Conservation (phyloP, 1,284 basidiomycete genomes). For the Ganoderma leucocontextum region DNA sequence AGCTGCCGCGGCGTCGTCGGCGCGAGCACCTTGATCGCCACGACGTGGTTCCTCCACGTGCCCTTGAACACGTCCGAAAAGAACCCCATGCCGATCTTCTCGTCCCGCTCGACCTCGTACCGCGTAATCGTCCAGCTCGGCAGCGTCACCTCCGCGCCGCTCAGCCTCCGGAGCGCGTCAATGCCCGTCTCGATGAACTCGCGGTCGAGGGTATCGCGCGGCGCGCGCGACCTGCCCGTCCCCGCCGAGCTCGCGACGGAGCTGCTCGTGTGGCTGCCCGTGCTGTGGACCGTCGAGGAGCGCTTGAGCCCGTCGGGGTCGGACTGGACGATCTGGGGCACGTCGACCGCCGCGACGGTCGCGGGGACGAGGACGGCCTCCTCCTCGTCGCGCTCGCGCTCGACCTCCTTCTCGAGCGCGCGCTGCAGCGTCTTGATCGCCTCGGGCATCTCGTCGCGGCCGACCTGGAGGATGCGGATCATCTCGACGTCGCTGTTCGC, state of each 20-base stretch:
- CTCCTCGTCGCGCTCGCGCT: constrained; percentile 40
- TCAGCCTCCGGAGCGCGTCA: constrained; percentile 57
- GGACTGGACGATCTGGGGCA: neutral
- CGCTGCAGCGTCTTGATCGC: constrained; percentile 81
- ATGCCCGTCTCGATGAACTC: constrained; percentile 58
- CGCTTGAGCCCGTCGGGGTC: constrained; percentile 24
- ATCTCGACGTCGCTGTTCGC: constrained; percentile 70
- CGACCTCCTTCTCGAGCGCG: constrained; percentile 62
- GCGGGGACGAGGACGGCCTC: constrained; percentile 22
- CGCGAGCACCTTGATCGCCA: constrained; percentile 59
- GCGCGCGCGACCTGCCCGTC: constrained; percentile 23
- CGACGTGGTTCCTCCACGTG: constrained; percentile 64
- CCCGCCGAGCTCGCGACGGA: constrained; percentile 19
- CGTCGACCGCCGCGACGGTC: neutral
- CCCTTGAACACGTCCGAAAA: constrained; percentile 78
- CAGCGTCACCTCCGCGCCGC: constrained; percentile 46
- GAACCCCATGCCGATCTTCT: constrained; percentile 71
- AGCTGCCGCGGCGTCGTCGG: constrained; percentile 46
- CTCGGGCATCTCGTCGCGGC: constrained; percentile 77
- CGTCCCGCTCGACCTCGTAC: constrained; percentile 70
- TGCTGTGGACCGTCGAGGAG: constrained; percentile 40
- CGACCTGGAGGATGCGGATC: constrained; percentile 68
- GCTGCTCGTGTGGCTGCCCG: constrained; percentile 16
- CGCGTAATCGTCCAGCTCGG: constrained; percentile 80
- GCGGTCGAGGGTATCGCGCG: constrained; percentile 48